Evolutionary conservation across 768 basidiomycete genomes (phyloP), one percentile per base, ranked within the genome.

Genomic region (Stropharia rugosoannulata): DNA sequence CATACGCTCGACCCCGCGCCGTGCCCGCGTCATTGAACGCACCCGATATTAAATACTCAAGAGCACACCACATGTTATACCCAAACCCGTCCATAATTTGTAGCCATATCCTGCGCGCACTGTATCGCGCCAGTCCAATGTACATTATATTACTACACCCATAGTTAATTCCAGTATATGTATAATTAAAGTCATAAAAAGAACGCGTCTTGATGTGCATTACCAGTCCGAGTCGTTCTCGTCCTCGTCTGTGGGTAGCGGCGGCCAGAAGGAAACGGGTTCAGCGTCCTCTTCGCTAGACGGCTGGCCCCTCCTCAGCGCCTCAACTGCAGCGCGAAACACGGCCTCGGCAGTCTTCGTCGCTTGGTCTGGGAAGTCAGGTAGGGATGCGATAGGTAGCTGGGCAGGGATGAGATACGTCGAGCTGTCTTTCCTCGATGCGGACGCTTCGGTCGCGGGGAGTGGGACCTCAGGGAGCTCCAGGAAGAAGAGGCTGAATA

Each of bases 401-500:
- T 75, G 63, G 1, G 73, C 57, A 3, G 72, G 59, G 29, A 68
- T 50, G 6, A 74, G 49, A 52, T 63, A 65, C 22, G 50, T 60
- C 29, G 32, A 8, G 9, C 29, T 10, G 29, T 32, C n/a, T 15
- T 49, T 38, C 5, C 22, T 18, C 16, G 35, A 47, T 3, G 36
- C 18, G 44, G 13, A 22, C 29, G 3, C 41, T 43, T 45, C 36
- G 18, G 25, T 0, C 41, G 46, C 51, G 6, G 49, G 45, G n/a
- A 32, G 11, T 15, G 22, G 22, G 10, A 62, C 11, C 0, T 61
- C 40, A 4, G 72, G 60, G 38, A 74, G 70, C 58, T 88, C 80
- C 43, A 78, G 68, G 66, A 86, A 89, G 64, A 82, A 85, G 8
- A 80, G 54, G 3, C 80, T 76, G 64, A 86, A 86, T 0, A 83